Evolutionary conservation across 2,329 filamentous ascomycete species (phyloP), one percentile per base, ranked within the genome.

Genomic region (Stachybotrys chartarum): DNA sequence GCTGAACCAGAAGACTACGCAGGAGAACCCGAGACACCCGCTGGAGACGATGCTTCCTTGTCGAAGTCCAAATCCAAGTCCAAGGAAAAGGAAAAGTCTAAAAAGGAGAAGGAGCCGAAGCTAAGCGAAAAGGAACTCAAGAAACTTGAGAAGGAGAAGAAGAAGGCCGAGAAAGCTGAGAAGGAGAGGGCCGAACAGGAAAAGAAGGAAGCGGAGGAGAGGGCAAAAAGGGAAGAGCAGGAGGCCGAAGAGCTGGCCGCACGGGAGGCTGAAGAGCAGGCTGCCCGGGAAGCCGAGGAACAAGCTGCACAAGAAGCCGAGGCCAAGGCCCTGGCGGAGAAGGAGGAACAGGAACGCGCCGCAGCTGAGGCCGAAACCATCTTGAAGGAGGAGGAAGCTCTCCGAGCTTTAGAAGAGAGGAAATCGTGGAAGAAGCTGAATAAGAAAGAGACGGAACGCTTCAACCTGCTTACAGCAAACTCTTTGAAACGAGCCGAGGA

Each of bases 121-220:
- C 67, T 80, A 47, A 75, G 65, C 64, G 76, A 78, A 60, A 80
- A 76, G 57, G 78, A 81, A 61, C 72, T 76, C 17, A 75, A 77
- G 61, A 78, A 78, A 62, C 75, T 78, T 24, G 77, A 80, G 53
- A 77, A 77, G 63, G 71, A 77, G 60, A 76, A 74, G 64, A 72
- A 71, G 32, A 75, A 75, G 62, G 68, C 66, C 44, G 75, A 78
- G 63, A 62, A 73, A 71, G 67, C 69, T 66, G 45, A 72, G 68
- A 65, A 68, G 58, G 66, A 71, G 66, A 58, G 61, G 45, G 59
- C 63, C 5, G 63, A 64, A 31, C 58, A 63, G 45, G 59, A 62
- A 50, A 60, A 57, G 18, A 59, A 61, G 51, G 64, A 67, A 35
- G 63, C 65, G 1, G 62, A 67, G 17, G 45, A 47, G 16, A 47